phyloP scores from a whole-genome alignment of 176 grass and related monocot genomes.

The Oryza meridionalis region DNA sequence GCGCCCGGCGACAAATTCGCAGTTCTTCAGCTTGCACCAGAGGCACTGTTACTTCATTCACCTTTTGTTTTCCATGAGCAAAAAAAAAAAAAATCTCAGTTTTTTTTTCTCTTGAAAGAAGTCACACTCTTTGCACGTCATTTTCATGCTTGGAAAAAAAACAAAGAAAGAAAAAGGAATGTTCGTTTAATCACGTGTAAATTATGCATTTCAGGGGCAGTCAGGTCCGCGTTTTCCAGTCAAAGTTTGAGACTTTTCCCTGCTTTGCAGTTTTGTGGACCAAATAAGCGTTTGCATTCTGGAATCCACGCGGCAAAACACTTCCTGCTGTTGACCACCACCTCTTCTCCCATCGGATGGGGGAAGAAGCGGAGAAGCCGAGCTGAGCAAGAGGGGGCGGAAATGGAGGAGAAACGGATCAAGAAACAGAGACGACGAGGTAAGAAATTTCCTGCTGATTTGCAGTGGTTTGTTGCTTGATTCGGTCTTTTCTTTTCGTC shows the following conservation, averaged over 20 bases:
- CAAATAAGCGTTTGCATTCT: conserved; percentile 25
- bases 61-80: too few species aligned
- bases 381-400: not conserved
- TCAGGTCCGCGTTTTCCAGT: conserved; percentile 12
- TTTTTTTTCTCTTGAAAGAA: not conserved
- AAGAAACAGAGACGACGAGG: not conserved
- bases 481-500: not conserved
- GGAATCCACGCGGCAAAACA: conserved; percentile 42
- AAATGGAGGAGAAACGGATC: not conserved
- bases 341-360: not conserved
- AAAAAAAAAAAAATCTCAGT: too few species aligned
- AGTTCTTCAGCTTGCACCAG: not conserved
- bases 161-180: not conserved
- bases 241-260: conserved; percentile 30
- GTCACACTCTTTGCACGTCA: not conserved
- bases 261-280: conserved; percentile 5
- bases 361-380: not conserved
- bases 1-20: too few species aligned
- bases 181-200: not conserved
- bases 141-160: conserved; percentile 18
- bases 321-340: conserved; percentile 52
- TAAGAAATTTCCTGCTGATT: conserved; percentile 8
- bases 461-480: not conserved
- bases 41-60: not conserved
- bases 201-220: not conserved